Conservation (phyloP, 768 basidiomycete species). For the Pleurotus djamor region DNA sequence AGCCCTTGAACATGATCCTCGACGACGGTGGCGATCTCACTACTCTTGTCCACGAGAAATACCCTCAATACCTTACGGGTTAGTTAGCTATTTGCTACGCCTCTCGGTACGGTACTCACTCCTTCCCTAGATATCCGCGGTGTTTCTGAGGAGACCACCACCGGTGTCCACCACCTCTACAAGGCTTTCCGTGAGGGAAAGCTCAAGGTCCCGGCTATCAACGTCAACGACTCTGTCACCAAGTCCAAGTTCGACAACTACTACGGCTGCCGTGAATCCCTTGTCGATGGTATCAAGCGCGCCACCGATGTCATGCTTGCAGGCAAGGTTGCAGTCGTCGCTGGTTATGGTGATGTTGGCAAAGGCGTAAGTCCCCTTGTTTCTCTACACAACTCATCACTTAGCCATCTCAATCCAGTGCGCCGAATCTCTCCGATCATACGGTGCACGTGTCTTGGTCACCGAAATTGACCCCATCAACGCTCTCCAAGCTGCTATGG, state of each 20-base stretch:
- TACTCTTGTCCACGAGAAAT: slow-evolving; percentile 92
- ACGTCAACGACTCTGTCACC: slow-evolving; percentile 99
- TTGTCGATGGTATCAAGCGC: slow-evolving; percentile 99
- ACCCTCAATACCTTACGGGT: slow-evolving; percentile 85
- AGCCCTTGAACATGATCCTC: slow-evolving; percentile 96
- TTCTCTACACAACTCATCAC: not conserved
- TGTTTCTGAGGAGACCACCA: slow-evolving; percentile 99
- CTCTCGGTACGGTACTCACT: slow-evolving; percentile 3
- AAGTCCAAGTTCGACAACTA: slow-evolving; percentile 99
- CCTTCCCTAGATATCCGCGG: slow-evolving; percentile 71
- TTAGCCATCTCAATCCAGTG: slow-evolving; percentile 54
- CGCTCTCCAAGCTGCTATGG: slow-evolving; percentile 99
- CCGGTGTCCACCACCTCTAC: slow-evolving; percentile 99
- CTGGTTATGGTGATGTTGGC: slow-evolving; percentile 98
- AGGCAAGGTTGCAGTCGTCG: slow-evolving; percentile 98
- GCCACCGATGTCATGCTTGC: slow-evolving; percentile 99
- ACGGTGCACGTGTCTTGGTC: slow-evolving; percentile 93
- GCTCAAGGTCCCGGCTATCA: slow-evolving; percentile 98
- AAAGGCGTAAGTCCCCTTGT: slow-evolving; percentile 77
- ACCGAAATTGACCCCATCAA: slow-evolving; percentile 99
- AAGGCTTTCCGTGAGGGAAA: slow-evolving; percentile 95
- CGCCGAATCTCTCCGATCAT: slow-evolving; percentile 95
- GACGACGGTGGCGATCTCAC: slow-evolving; percentile 99
- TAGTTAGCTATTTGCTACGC: slow-evolving; percentile 10
- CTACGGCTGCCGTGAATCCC: slow-evolving; percentile 99